Conservation (phyloP, 2,329 filamentous ascomycete genomes). For the Venturia oleaginea region DNA sequence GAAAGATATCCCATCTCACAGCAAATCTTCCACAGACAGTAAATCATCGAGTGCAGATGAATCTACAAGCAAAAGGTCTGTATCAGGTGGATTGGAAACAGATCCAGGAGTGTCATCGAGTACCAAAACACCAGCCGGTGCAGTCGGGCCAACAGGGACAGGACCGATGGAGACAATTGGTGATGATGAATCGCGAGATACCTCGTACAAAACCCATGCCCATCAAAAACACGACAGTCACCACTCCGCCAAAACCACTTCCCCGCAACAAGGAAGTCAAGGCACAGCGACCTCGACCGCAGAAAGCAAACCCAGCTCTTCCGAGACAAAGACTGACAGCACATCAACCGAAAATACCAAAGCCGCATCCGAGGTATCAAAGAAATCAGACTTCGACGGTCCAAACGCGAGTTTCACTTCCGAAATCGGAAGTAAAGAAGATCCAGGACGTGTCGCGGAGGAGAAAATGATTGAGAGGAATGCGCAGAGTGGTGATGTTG, state of each 20-base stretch:
- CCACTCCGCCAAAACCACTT: not conserved
- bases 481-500: conserved; percentile 2
- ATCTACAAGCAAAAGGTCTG: not conserved
- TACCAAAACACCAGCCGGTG: not conserved
- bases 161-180: not conserved
- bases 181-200: not conserved
- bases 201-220: not conserved
- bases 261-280: not conserved
- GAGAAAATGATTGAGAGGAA: not conserved
- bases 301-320: no score
- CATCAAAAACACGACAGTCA: not conserved
- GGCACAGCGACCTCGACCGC: not conserved
- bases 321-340: not conserved
- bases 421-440: not conserved
- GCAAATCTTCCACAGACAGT: not conserved
- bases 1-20: not conserved
- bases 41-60: not conserved
- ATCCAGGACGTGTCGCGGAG: not conserved
- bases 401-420: not conserved
- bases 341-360: no score
- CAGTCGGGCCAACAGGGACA: not conserved
- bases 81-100: not conserved
- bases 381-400: not conserved
- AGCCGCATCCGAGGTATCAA: not conserved
- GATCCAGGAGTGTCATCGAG: not conserved